Percentiles rank a stretch among this genome's conserved stretches.
These are phyloP conservation scores for Monascus ruber DNA, from an alignment of 2,329 filamentous ascomycete species.

Conservation along the genomic window DNA sequence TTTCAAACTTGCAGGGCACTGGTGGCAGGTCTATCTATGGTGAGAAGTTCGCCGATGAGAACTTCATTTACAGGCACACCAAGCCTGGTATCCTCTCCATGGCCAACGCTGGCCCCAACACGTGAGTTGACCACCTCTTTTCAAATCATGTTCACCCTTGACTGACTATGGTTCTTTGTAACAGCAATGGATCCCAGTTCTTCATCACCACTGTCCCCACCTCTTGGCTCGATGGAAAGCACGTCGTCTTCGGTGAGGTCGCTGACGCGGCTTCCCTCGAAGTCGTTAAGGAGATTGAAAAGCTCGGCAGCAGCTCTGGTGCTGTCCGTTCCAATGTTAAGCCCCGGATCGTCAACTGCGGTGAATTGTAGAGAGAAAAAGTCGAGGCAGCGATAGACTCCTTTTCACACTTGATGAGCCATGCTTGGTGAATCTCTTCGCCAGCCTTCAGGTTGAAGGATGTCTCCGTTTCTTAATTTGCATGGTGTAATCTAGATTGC, in stretches of 20 bases:
- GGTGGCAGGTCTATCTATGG: conserved; percentile 92
- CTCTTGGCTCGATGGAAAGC: conserved; percentile 56
- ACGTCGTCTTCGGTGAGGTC: conserved; percentile 59
- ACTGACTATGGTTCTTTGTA: conserved; percentile 6
- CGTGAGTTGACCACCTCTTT: conserved; percentile 37
- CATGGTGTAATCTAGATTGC: conserved; percentile 20
- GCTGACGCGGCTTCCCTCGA: conserved; percentile 43
- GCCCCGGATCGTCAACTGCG: conserved; percentile 44
- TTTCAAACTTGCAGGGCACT: conserved; percentile 51
- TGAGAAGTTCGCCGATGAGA: conserved; percentile 89
- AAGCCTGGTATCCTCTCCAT: conserved; percentile 75
- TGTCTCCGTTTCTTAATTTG: conserved; percentile 1
- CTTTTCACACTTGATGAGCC: not conserved
- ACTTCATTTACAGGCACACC: conserved; percentile 67
- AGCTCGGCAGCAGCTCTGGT: conserved; percentile 44
- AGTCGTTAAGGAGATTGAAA: conserved; percentile 50
- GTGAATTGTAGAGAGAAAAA: conserved; percentile 27
- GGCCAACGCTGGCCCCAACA: conserved; percentile 94
- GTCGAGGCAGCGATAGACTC: not conserved
- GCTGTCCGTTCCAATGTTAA: conserved; percentile 40
- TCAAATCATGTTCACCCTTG: no score
- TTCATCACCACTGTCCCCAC: conserved; percentile 60
- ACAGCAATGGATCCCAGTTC: conserved; percentile 60
- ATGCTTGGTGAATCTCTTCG: not conserved
- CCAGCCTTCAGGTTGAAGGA: not conserved